Evolutionary conservation across 75 land plant genomes (phyloP).

Genomic region (Adiantum capillusveneris): DNA sequence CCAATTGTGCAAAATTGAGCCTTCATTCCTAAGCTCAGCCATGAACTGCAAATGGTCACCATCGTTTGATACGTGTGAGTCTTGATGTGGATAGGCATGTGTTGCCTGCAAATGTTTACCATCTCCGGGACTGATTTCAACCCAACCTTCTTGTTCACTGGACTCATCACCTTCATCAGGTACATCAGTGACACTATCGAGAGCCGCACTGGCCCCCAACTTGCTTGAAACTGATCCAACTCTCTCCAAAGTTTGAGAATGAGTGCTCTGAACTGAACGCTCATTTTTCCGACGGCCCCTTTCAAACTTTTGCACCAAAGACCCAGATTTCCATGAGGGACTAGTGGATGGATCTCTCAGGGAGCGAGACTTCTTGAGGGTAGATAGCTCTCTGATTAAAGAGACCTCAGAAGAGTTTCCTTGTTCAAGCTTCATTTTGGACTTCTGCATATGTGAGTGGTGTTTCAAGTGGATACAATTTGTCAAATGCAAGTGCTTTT

Average conservation of each 20-base stretch:
- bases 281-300: slow-evolving; percentile 4
- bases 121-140: slow-evolving; percentile 5
- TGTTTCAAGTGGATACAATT: slow-evolving; percentile 89
- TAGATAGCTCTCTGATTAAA: slow-evolving; percentile 69
- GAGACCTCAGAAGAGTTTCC: slow-evolving; percentile 34
- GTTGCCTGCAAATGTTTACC: neutral
- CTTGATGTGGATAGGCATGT: neutral
- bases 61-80: neutral
- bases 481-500: slow-evolving; percentile 80
- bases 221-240: neutral
- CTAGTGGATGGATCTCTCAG: slow-evolving; percentile 84
- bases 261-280: neutral
- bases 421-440: slow-evolving; percentile 24
- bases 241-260: neutral
- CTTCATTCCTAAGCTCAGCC: too few relatives aligned
- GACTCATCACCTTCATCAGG: neutral
- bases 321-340: slow-evolving; percentile 37
- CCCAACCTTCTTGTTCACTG: slow-evolving; percentile 5
- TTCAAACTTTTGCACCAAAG: slow-evolving; percentile 30
- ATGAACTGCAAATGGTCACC: too few relatives aligned
- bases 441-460: slow-evolving; percentile 71
- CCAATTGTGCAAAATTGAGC: too few relatives aligned
- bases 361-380: slow-evolving; percentile 62
- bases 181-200: neutral
- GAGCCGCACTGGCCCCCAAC: neutral